Conservation (phyloP, 148 eudicot species). For the Selenicereus undatus region DNA sequence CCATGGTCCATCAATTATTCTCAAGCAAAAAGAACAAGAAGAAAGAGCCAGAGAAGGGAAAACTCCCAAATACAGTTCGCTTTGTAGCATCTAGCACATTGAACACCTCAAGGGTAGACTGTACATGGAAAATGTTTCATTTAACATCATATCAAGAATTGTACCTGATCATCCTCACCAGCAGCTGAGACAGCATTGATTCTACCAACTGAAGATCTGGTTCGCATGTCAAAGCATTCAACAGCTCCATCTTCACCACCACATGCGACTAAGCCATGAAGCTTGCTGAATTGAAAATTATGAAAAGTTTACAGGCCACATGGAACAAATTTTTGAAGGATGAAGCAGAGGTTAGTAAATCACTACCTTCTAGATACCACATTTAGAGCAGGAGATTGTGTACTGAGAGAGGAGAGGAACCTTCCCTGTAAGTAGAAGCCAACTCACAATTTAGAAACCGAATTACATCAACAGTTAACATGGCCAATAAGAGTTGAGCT, state of each 20-base stretch:
- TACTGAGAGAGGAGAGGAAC: slow-evolving; percentile 74
- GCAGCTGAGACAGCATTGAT: slow-evolving; percentile 61
- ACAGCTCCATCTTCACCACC: slow-evolving; percentile 98
- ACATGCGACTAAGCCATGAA: slow-evolving; percentile 90
- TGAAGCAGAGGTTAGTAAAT: background rate
- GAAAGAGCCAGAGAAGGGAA: background rate
- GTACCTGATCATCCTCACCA: slow-evolving; percentile 66
- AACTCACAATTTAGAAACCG: background rate
- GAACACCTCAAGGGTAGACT: background rate
- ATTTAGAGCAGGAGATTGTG: slow-evolving; percentile 86
- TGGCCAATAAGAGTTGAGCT: no score
- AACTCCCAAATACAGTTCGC: background rate
- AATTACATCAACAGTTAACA: background rate
- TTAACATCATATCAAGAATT: background rate
- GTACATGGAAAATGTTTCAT: background rate
- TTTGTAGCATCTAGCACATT: background rate
- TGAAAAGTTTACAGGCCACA: slow-evolving; percentile 10
- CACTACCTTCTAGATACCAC: slow-evolving; percentile 84
- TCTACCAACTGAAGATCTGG: slow-evolving; percentile 75
- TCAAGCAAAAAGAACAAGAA: background rate
- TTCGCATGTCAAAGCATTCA: slow-evolving; percentile 95
- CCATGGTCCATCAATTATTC: background rate
- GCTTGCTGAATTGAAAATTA: slow-evolving; percentile 47
- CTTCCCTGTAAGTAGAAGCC: slow-evolving; percentile 53
- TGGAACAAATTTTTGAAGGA: background rate